Base-by-base conservation (phyloP, 2,329 filamentous ascomycete genomes). In the Blastomyces percursus region DNA sequence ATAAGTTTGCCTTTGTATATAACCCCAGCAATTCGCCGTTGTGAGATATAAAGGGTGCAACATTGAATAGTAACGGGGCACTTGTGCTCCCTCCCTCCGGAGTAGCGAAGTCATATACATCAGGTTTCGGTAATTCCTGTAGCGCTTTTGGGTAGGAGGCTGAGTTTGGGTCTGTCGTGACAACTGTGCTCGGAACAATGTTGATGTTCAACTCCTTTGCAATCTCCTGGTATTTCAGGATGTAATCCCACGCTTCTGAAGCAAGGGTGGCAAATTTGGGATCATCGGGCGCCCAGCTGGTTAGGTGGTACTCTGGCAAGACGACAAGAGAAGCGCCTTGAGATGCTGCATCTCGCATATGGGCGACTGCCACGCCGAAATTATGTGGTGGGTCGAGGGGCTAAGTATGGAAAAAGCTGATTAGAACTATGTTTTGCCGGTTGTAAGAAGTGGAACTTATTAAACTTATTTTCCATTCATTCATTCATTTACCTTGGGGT, bases 291-390 rank as follows among this genome's bases (percentile, higher is more conserved):
- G 77, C 65, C 80, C 81, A 84, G 64, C 77, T 79, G 7, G 80
- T 79, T 3, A 84, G 73, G 64, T 83, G 81, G 67, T 83, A 84
- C 68, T 84, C 82, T 1, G 80, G 82, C 0, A 84, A 64, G 4
- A 87, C 80, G n/a, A 82, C 85, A 2, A 88, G 74, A 50, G 83
- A 71, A 50, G 75, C 77, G 2, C 74, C 75, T 40, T 75, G 69
- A 0, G 71, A 67, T 11, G 79, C 79, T 11, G 79, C 80, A 21
- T 75, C 68, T 55, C 75, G 75, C 67, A 82, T 79, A 64, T 77
- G 76, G 30, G 66, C 50, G 21, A 71, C 68, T 14, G 76, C 75
- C 52, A 73, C 70, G 46, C 66, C 64, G 35, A 52, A 61, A 40
- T 61, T 61, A 40, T 54, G 21, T 4, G 30, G 3, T 42, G 59